Conservation (phyloP, 2,329 filamentous ascomycete species). For the Fusarium beomiforme region DNA sequence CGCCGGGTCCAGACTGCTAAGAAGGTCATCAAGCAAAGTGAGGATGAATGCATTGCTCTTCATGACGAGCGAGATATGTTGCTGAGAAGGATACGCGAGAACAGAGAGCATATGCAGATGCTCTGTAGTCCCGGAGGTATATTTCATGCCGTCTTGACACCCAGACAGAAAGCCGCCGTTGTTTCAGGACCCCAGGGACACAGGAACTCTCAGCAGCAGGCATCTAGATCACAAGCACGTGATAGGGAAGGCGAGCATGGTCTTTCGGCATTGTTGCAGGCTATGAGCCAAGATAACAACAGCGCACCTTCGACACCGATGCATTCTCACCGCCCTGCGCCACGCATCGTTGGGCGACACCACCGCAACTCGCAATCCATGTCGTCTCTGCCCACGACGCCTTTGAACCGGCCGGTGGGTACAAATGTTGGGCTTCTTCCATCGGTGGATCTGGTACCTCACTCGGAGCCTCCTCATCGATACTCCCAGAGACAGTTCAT, state of each 20-base stretch:
- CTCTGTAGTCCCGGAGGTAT: slow-evolving; percentile 79
- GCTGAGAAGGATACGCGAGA: slow-evolving; percentile 86
- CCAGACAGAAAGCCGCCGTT: slow-evolving; percentile 56
- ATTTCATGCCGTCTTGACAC: slow-evolving; percentile 70
- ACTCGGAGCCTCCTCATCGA: slow-evolving; percentile 66
- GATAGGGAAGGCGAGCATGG: slow-evolving; percentile 67
- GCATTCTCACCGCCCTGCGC: slow-evolving; percentile 55
- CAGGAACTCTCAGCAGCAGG: slow-evolving; percentile 62
- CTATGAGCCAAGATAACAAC: slow-evolving; percentile 77
- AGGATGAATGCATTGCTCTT: slow-evolving; percentile 76
- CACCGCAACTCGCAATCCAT: slow-evolving; percentile 82
- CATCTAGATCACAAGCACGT: slow-evolving; percentile 55
- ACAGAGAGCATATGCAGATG: slow-evolving; percentile 84
- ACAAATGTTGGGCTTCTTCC: slow-evolving; percentile 66
- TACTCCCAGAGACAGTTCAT: slow-evolving; percentile 53
- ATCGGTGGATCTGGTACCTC: slow-evolving; percentile 69
- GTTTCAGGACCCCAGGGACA: slow-evolving; percentile 56
- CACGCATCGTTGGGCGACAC: slow-evolving; percentile 68
- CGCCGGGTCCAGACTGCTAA: slow-evolving; percentile 78
- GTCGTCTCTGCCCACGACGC: slow-evolving; percentile 85
- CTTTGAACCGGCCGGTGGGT: slow-evolving; percentile 63
- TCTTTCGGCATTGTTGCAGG: slow-evolving; percentile 83
- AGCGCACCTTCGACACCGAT: slow-evolving; percentile 79
- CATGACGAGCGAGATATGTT: slow-evolving; percentile 80
- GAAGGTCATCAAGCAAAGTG: slow-evolving; percentile 80